These are phyloP conservation scores for Ophiocordyceps robertsii DNA, from an alignment of 2,329 filamentous ascomycete genomes.

Conservation along the genomic window DNA sequence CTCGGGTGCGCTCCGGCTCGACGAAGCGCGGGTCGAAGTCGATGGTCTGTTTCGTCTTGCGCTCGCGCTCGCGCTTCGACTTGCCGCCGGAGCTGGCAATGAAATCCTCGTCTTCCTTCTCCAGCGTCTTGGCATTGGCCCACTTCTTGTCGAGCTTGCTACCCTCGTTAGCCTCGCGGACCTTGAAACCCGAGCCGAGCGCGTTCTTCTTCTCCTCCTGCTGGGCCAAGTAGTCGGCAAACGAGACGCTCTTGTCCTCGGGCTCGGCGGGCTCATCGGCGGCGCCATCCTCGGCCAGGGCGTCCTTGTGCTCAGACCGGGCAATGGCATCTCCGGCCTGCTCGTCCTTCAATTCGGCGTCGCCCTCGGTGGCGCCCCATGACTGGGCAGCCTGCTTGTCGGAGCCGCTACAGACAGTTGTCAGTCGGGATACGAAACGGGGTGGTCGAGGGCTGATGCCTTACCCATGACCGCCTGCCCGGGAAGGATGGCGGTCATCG, in stretches of 20 bases:
- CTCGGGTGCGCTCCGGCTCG: slow-evolving; percentile 49
- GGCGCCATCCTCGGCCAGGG: slow-evolving; percentile 34
- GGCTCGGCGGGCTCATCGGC: slow-evolving; percentile 42
- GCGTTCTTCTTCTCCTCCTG: slow-evolving; percentile 61
- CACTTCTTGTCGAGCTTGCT: slow-evolving; percentile 83
- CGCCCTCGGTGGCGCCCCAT: slow-evolving; percentile 75
- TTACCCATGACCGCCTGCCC: slow-evolving; percentile 29
- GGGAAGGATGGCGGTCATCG: slow-evolving; percentile 43
- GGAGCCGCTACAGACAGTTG: slow-evolving; percentile 43
- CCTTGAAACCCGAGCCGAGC: slow-evolving; percentile 49
- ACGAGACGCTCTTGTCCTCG: slow-evolving; percentile 83
- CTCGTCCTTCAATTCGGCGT: slow-evolving; percentile 82
- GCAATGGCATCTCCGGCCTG: slow-evolving; percentile 83
- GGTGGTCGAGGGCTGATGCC: slow-evolving; percentile 7
- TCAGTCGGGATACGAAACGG: not conserved
- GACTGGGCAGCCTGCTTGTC: slow-evolving; percentile 81
- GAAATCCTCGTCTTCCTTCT: slow-evolving; percentile 62
- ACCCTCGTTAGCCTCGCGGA: slow-evolving; percentile 89
- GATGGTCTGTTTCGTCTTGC: slow-evolving; percentile 80
- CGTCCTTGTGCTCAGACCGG: slow-evolving; percentile 68
- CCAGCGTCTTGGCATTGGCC: slow-evolving; percentile 64
- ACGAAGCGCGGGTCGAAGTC: slow-evolving; percentile 79
- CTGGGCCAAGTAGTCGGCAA: slow-evolving; percentile 72
- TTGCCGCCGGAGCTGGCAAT: slow-evolving; percentile 64
- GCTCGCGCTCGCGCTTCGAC: slow-evolving; percentile 72